A percentile compares a stretch with the other conserved stretches of the same genome.
Conservation (phyloP, 2,329 filamentous ascomycete genomes). For the Tolypocladium nubicola region DNA sequence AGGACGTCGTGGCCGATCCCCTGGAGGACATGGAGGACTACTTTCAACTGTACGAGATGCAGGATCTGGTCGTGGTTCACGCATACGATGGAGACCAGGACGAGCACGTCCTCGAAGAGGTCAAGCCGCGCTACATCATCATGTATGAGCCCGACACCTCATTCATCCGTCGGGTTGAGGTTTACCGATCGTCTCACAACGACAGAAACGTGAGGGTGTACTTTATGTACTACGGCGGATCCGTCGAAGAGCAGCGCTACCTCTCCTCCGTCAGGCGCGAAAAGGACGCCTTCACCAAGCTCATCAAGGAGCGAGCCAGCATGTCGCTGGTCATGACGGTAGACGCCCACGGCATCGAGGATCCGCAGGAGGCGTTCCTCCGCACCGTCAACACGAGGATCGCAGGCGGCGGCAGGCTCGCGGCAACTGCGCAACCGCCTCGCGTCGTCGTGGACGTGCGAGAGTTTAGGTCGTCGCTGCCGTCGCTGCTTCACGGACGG, state of each 20-base stretch:
- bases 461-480: conserved; percentile 88
- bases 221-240: conserved; percentile 92
- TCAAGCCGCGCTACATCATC: conserved; percentile 87
- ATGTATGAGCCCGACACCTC: conserved; percentile 97
- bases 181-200: conserved; percentile 89
- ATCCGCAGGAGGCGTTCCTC: conserved; percentile 84
- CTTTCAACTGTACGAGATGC: conserved; percentile 85
- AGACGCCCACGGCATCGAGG: conserved; percentile 57
- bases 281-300: conserved; percentile 88
- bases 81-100: conserved; percentile 94
- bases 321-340: conserved; percentile 84
- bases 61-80: conserved; percentile 79
- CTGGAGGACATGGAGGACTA: conserved; percentile 87
- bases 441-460: conserved; percentile 91
- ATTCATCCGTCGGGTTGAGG: conserved; percentile 89
- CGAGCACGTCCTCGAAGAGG: conserved; percentile 90
- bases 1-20: conserved; percentile 64
- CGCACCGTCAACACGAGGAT: conserved; percentile 95
- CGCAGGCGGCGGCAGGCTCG: conserved; percentile 77
- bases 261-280: conserved; percentile 82
- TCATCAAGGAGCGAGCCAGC: conserved; percentile 86
- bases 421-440: conserved; percentile 76
- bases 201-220: conserved; percentile 86
- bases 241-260: conserved; percentile 92
- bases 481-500: conserved; percentile 81